A percentile compares a stretch with the other conserved stretches of the same genome.
These are phyloP conservation scores for Inga laurina DNA, from an alignment of 306 rosid species.

Conservation along the genomic window DNA sequence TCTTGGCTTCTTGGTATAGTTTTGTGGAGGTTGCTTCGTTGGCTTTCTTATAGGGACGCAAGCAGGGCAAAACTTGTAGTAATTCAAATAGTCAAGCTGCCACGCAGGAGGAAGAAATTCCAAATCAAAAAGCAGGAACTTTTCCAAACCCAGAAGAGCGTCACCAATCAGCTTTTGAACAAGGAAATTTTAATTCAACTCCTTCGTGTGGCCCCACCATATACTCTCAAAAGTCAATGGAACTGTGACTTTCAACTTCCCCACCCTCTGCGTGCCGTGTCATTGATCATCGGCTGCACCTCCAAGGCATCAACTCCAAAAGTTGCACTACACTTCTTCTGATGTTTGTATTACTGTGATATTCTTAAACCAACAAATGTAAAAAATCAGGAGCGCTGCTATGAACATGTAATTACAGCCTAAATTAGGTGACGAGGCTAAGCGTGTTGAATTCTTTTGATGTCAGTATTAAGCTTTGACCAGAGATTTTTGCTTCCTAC, in stretches of 20 bases:
- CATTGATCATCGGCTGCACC: not conserved
- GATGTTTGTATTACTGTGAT: not conserved
- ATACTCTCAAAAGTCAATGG: not conserved
- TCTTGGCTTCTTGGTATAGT: conserved; percentile 1
- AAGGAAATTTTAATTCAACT: conserved; percentile 23
- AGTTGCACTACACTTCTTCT: not conserved
- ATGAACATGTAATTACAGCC: not conserved
- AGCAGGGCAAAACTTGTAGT: not conserved
- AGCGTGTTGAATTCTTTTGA: not conserved
- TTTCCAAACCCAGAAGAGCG: conserved; percentile 28
- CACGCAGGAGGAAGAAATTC: conserved; percentile 26
- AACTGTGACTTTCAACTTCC: not conserved
- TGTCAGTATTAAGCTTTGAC: not conserved
- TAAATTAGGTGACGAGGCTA: not conserved
- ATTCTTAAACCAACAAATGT: not conserved
- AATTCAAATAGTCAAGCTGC: conserved; percentile 32
- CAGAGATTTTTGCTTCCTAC: not conserved
- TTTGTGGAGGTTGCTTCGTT: conserved; percentile 5
- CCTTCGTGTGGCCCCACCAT: not conserved
- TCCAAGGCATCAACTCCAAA: not conserved
- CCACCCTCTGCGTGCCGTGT: not conserved
- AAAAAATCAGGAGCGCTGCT: not conserved
- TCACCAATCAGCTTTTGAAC: not conserved
- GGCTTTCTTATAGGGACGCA: conserved; percentile 20
- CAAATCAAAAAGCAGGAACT: conserved; percentile 27